Percentiles rank a stretch among this genome's conserved stretches.
Evolutionary conservation across 495 filamentous ascomycete genomes (phyloP).

Genomic region (Penicillium ucsense): DNA sequence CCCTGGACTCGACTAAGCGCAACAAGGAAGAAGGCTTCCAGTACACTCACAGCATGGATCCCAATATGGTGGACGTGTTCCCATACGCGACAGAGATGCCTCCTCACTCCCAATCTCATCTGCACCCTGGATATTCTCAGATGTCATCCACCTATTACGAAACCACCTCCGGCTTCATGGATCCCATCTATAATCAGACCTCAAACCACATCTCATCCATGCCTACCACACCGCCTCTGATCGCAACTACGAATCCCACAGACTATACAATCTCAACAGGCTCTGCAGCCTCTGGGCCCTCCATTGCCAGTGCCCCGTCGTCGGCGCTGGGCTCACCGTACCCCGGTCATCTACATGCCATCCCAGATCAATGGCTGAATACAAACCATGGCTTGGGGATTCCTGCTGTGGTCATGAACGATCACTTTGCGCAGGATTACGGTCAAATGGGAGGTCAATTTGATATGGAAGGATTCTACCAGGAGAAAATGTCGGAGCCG

Average conservation of each 20-base stretch:
- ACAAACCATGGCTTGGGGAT: conserved; percentile 53
- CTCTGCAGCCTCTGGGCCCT: conserved; percentile 67
- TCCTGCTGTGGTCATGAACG: conserved; percentile 56
- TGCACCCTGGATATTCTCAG: conserved; percentile 12
- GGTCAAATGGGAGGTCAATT: conserved; percentile 15
- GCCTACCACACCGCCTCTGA: conserved; percentile 28
- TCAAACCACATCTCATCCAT: conserved; percentile 21
- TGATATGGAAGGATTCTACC: conserved; percentile 33
- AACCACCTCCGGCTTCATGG: conserved; percentile 14
- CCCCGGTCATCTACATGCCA: conserved; percentile 50
- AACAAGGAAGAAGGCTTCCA: conserved; percentile 27
- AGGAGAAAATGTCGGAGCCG: conserved; percentile 49
- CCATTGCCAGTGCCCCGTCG: conserved; percentile 59
- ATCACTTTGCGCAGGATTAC: conserved; percentile 44
- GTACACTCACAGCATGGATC: conserved; percentile 24
- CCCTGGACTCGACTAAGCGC: conserved; percentile 28
- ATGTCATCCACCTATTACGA: conserved; percentile 23
- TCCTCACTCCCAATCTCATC: conserved; percentile 12
- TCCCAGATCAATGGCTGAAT: conserved; percentile 53
- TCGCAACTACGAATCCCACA: conserved; percentile 19
- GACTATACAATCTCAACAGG: conserved; percentile 46
- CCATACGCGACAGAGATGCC: conserved; percentile 19
- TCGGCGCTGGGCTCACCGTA: conserved; percentile 77
- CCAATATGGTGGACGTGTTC: conserved; percentile 26
- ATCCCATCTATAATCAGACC: conserved; percentile 23